Conservation (phyloP, 2,329 filamentous ascomycete species). For the Plectosphaerella sp. region DNA sequence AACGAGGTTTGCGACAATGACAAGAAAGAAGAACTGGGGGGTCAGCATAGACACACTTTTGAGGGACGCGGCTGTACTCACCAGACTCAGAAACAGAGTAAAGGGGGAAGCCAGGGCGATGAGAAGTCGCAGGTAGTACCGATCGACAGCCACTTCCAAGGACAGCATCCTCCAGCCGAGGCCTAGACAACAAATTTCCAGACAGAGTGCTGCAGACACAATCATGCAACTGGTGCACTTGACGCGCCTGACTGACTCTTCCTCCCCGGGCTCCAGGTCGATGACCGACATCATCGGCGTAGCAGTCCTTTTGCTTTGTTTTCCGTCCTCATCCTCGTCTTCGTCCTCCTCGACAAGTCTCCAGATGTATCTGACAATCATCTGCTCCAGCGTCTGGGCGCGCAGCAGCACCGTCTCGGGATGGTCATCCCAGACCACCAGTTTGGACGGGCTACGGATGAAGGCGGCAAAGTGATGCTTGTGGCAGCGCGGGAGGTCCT, state of each 20-base stretch:
- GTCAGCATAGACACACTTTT: background rate
- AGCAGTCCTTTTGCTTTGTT: conserved; percentile 18
- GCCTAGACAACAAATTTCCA: conserved; percentile 49
- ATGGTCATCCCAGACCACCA: conserved; percentile 61
- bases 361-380: conserved; percentile 56
- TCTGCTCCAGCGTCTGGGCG: conserved; percentile 44
- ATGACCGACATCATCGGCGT: conserved; percentile 29
- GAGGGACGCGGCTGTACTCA: conserved; percentile 3
- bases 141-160: conserved; percentile 48
- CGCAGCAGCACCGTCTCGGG: conserved; percentile 51
- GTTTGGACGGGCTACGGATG: conserved; percentile 47
- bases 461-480: conserved; percentile 65
- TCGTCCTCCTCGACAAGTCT: conserved; percentile 32
- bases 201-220: conserved; percentile 44
- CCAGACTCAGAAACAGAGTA: conserved; percentile 53
- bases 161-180: conserved; percentile 51
- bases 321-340: conserved; percentile 30
- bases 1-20: conserved; percentile 30
- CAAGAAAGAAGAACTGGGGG: conserved; percentile 35
- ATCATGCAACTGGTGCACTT: conserved; percentile 51
- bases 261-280: conserved; percentile 36
- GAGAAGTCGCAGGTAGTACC: conserved; percentile 46
- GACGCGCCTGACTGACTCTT: conserved; percentile 36
- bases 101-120: conserved; percentile 46
- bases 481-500: conserved; percentile 51